phyloP scores from a whole-genome alignment of 495 filamentous ascomycete genomes.

The Lepidopterella palustris region DNA sequence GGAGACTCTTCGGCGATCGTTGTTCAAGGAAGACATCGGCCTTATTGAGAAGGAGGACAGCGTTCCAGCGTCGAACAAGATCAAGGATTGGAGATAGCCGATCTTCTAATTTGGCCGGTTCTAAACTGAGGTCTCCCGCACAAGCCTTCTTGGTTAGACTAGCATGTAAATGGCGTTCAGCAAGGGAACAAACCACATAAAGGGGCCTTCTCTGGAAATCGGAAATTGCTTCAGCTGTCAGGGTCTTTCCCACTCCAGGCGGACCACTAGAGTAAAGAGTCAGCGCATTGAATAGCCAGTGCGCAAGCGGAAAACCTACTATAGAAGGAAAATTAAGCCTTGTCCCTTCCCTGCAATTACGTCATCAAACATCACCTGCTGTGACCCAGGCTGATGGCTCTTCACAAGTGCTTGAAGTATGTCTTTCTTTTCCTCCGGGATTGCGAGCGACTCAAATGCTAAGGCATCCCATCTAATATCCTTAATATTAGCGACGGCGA shows the following conservation, averaged over 20 bases:
- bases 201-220: not conserved
- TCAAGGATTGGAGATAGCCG: not conserved
- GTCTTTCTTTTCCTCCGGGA: not conserved
- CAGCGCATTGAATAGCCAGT: not conserved
- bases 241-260: not conserved
- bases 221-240: not conserved
- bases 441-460: not conserved
- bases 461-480: conserved; percentile 4
- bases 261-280: not conserved
- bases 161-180: not conserved
- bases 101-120: not conserved
- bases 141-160: not conserved
- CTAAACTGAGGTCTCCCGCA: not conserved
- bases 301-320: not conserved
- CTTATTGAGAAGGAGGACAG: not conserved
- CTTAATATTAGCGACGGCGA: conserved; percentile 4
- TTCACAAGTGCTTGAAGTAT: not conserved
- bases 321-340: not conserved
- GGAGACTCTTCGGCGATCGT: not conserved
- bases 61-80: not conserved
- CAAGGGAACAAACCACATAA: not conserved
- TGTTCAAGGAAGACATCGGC: not conserved
- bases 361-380: not conserved
- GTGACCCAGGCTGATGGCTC: not conserved
- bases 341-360: conserved; percentile 1